phyloP scores from a whole-genome alignment of 495 filamentous ascomycete species.

The Aspergillus carlsbadensis region DNA sequence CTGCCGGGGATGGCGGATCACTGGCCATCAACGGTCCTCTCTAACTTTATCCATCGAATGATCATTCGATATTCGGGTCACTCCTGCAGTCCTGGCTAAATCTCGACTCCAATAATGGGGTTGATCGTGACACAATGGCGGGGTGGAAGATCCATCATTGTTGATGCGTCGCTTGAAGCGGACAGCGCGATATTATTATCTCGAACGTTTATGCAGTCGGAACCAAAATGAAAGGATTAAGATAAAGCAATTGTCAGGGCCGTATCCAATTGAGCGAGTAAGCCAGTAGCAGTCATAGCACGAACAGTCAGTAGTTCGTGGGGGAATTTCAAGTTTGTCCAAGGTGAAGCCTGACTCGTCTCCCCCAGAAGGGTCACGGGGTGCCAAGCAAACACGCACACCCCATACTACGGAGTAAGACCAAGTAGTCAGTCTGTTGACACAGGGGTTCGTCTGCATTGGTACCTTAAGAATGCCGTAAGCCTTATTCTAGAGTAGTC shows the following conservation, averaged over 20 bases:
- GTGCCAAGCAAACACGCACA: constrained; percentile 3
- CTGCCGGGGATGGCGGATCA: constrained; percentile 14
- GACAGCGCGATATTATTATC: neutral
- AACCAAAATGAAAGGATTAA: too few species aligned
- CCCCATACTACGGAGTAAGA: too few species aligned
- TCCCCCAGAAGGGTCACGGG: neutral
- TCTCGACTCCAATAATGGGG: neutral
- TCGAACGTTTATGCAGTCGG: neutral
- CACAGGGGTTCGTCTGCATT: neutral
- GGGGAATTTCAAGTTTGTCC: neutral
- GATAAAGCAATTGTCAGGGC: too few species aligned
- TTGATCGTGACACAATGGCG: neutral
- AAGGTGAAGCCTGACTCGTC: neutral
- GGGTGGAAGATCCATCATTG: constrained; percentile 1
- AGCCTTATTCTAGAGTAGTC: neutral
- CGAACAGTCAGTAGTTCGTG: neutral
- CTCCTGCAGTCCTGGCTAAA: neutral
- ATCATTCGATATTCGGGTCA: neutral
- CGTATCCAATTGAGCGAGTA: too few species aligned
- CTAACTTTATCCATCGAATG: constrained; percentile 9
- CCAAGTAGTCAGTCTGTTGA: too few species aligned
- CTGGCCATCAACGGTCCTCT: constrained; percentile 4
- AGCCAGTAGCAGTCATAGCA: neutral
- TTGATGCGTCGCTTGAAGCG: neutral
- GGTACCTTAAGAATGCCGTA: constrained; percentile 1